Evolutionary conservation across 352 stramenopile genomes (phyloP), one percentile per base, ranked within the genome.

Genomic region (Phytophthora chlamydospora): DNA sequence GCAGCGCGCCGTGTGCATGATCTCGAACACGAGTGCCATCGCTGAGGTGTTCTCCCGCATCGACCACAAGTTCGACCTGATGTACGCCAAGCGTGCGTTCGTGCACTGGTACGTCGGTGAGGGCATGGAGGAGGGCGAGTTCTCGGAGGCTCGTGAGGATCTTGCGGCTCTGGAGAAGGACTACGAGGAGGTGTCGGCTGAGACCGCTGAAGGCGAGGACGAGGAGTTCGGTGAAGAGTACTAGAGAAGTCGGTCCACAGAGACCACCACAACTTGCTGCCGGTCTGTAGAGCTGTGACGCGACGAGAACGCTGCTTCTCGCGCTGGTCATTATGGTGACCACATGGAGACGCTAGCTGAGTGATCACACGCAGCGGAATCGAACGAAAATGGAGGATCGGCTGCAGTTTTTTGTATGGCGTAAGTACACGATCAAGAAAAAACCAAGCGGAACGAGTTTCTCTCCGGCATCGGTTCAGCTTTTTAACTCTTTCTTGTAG

Each of bases 1-100:
- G 44, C 94, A 98, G 78, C 93, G 96, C 65, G 96, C 96, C 40
- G 93, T 98, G 61, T 98, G 89, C 78, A 98, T 99, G 93, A 96
- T 99, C 76, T 96, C 93, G 62, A 99, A 99, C 90, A 98, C 93
- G 44, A 99, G 96, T 34, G 97, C 97, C 60, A 98, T 99, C 71
- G 94, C 91, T 34, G 96, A 99, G 78, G 96, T 98, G 19, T 96
- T 98, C 64, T 96, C 81, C 13, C 90, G 96, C 67, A 98, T 99
- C 63, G 96, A 99, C 78, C 93, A 99, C 89, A 99, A 99, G 90
- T 99, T 99, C 86, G 96, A 99, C 78, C 83, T 99, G 52, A 99
- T 99, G 97, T 99, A 99, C 76, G 91, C 92, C 73, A 99, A 99
- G 85, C 92, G 96, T 78, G 96, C 95, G 43, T 99, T 99, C 80